phyloP scores from a whole-genome alignment of 2,329 filamentous ascomycete species.

The Lasiodiplodia sp. region DNA sequence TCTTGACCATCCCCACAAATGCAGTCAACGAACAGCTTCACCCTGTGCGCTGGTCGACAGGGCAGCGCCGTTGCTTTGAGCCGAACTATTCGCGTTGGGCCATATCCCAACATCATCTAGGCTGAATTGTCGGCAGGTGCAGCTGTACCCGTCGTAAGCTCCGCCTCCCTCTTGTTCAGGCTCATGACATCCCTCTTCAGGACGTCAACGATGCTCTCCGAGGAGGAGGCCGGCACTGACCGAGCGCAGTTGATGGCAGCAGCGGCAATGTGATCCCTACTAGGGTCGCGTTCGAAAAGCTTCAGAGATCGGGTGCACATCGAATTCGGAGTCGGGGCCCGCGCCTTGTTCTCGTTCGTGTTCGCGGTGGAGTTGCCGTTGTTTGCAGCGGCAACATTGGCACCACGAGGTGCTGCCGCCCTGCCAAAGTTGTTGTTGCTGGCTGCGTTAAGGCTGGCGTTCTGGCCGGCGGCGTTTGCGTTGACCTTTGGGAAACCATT shows the following conservation, averaged over 20 bases:
- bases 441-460: background rate
- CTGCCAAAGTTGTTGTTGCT: background rate
- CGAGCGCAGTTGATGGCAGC: conserved; percentile 21
- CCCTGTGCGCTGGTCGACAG: background rate
- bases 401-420: background rate
- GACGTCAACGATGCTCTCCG: conserved; percentile 10
- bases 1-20: background rate
- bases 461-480: background rate
- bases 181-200: conserved; percentile 20
- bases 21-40: background rate
- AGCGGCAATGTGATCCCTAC: background rate
- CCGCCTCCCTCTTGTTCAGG: background rate
- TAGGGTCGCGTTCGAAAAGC: conserved; percentile 10
- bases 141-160: background rate
- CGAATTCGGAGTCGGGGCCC: background rate
- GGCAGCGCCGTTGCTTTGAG: background rate
- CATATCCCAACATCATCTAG: background rate
- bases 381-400: background rate
- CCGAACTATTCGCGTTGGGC: background rate
- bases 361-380: background rate
- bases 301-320: conserved; percentile 8
- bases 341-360: background rate
- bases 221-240: conserved; percentile 3
- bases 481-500: background rate
- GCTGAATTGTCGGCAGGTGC: background rate